These are phyloP conservation scores for Globisporangium echinulatum DNA, from an alignment of 352 stramenopile genomes.

Conservation along the genomic window DNA sequence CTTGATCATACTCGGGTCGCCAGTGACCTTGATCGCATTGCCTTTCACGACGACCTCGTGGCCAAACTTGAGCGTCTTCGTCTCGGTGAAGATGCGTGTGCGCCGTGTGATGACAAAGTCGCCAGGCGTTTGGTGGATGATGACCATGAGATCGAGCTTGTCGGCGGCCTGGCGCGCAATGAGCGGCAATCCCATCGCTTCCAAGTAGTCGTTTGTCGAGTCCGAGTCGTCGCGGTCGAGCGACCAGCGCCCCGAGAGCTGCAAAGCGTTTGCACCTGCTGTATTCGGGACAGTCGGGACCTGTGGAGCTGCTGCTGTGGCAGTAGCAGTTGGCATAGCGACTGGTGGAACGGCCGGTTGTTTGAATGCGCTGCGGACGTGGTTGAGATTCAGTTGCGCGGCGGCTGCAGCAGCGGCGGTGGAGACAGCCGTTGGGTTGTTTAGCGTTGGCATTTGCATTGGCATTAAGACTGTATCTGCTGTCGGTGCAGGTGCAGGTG, in stretches of 20 bases:
- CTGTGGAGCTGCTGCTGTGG: slow-evolving; percentile 13
- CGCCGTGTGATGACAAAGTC: slow-evolving; percentile 84
- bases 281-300: slow-evolving; percentile 38
- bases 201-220: slow-evolving; percentile 87
- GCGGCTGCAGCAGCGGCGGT: slow-evolving; percentile 21
- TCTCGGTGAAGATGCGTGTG: slow-evolving; percentile 88
- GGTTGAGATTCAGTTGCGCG: slow-evolving; percentile 48
- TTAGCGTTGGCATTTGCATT: not conserved
- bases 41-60: slow-evolving; percentile 86
- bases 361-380: slow-evolving; percentile 72
- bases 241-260: slow-evolving; percentile 80
- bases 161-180: slow-evolving; percentile 83
- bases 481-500: not conserved
- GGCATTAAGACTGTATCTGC: too few species aligned
- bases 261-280: slow-evolving; percentile 64
- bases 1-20: slow-evolving; percentile 61
- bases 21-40: slow-evolving; percentile 83
- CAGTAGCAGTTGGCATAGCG: slow-evolving; percentile 19
- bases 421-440: slow-evolving; percentile 22
- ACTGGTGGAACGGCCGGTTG: slow-evolving; percentile 25
- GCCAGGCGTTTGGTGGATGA: slow-evolving; percentile 77
- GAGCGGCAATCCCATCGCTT: slow-evolving; percentile 74
- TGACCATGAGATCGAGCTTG: slow-evolving; percentile 86
- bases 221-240: slow-evolving; percentile 84
- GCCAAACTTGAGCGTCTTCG: slow-evolving; percentile 82